A percentile compares a stretch with the other conserved stretches of the same genome.
Evolutionary conservation across 352 stramenopile genomes (phyloP).

Genomic region (Pythium aquatile): DNA sequence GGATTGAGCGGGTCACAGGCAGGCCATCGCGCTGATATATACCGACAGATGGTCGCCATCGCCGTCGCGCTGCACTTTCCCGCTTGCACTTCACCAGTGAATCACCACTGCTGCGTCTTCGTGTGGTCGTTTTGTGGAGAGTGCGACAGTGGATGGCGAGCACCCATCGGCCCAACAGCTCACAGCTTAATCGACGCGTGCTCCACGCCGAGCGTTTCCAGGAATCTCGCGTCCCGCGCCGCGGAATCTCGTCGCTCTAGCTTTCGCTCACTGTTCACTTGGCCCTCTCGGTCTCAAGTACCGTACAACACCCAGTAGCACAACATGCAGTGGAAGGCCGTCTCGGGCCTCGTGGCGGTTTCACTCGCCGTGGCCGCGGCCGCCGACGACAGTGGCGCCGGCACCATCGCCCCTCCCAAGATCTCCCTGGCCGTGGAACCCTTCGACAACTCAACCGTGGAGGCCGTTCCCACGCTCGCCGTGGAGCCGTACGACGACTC

Average conservation of each 20-base stretch:
- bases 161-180: too few relatives aligned
- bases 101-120: too few relatives aligned
- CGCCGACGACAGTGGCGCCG: not conserved
- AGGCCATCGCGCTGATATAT: too few relatives aligned
- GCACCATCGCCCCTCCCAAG: not conserved
- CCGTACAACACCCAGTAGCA: not conserved
- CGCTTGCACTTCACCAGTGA: too few relatives aligned
- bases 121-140: too few relatives aligned
- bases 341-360: not conserved
- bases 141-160: too few relatives aligned
- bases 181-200: too few relatives aligned
- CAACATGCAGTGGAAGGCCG: not conserved
- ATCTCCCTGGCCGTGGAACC: not conserved
- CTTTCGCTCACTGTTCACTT: not conserved
- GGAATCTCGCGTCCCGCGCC: not conserved
- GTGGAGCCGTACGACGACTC: constrained; percentile 1
- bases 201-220: not conserved
- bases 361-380: not conserved
- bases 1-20: too few relatives aligned
- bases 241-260: too few relatives aligned
- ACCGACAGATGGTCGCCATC: too few relatives aligned
- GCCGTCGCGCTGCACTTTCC: too few relatives aligned
- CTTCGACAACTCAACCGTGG: not conserved
- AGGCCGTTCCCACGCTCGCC: not conserved
- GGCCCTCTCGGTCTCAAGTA: not conserved